Base-by-base conservation (phyloP, 805 yeast genomes). In the Teunomyces pallodes region DNA sequence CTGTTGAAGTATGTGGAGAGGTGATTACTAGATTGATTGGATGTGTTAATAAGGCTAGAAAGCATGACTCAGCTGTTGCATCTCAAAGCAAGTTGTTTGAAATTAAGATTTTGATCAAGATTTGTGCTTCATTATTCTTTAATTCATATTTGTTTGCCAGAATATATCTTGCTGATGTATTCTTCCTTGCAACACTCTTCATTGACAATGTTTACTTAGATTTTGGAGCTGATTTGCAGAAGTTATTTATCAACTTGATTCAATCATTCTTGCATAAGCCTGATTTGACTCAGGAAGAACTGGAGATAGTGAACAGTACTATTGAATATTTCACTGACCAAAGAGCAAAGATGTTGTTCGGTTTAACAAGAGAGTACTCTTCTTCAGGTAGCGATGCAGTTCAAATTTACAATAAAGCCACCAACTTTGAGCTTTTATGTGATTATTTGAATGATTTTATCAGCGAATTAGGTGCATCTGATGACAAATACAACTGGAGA, bases 1-100 rank as follows among this genome's bases (percentile, higher is more conserved):
- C 92, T 1, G 71, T 84, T n/a, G 88, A 84, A 53, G 73, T 87
- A 2, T 83, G 90, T 57, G 84, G 88, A 6, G 76, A 80, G 44
- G 77, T 88, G 2, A 72, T 89, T 33, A 63, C 74, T 29, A 72
- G 86, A 51, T 62, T 90, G 36, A 74, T 83, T 51, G 71, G 71
- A 8, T 74, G 83, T 36, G 76, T 87, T 1, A 73, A 74, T 31
- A 72, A 77, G 8, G 75, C 83, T 24, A 77, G 79, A 1, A 68
- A 74, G 10, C 51, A 56, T 7, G 77, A 71, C 49, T 65, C 73
- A 0, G 62, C 70, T 2, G 65, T 72, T 43, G 76, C 69, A 3
- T 59, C 65, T 2, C 75, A 72, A 49, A 65, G 70, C 36, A 77
- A 78, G 54, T 84, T 92, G 82, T 76, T 86, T 45, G 96, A 88